Evolutionary conservation across 2,329 filamentous ascomycete genomes (phyloP), one percentile per base, ranked within the genome.

Genomic region (Beauveria medogensis): DNA sequence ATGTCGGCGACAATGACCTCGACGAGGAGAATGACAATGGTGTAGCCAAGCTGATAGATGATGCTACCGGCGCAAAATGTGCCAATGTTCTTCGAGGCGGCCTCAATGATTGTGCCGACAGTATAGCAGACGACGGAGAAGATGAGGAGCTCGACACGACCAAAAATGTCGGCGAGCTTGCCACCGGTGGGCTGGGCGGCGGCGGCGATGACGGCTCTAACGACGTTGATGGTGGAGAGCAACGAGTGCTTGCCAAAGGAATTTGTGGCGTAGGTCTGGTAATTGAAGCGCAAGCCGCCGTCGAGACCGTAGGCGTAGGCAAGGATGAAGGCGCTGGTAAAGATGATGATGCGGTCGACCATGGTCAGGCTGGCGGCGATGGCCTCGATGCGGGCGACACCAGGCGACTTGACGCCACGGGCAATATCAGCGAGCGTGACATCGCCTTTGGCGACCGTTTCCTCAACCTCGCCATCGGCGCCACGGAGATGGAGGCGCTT

Each of bases 1-100:
- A 85, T 77, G 65, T 89, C 86, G 50, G 79, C 85, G 51, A 88
- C 75, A 62, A 89, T 79, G 66, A 88, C 82, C 70, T 88, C 84
- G 24, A 87, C 77, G 1, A 88, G 75, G 14, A 88, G 73, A 20
- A 85, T 75, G 28, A 87, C 75, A 65, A 78, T 78, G 12, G 85
- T 88, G 68, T 85, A 88, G 54, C 86, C 86, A 46, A 88, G 75
- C 75, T 81, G 83, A 69, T 86, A 86, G 43, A 87, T 69, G 46
- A 86, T 76, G 40, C 81, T 80, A 28, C 85, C 85, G 4, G 78
- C 83, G 20, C 78, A 76, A 62, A 86, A 88, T 1, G 75, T 72
- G 43, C 78, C 68, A 9, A 86, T 73, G 55, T 76, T 75, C 48
- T 69, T 73, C 0, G 82, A 73, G 2, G 73, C 70, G 10, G 84